Base-by-base conservation (phyloP, 768 basidiomycete species). In the Rhizopogon vinicolor region DNA sequence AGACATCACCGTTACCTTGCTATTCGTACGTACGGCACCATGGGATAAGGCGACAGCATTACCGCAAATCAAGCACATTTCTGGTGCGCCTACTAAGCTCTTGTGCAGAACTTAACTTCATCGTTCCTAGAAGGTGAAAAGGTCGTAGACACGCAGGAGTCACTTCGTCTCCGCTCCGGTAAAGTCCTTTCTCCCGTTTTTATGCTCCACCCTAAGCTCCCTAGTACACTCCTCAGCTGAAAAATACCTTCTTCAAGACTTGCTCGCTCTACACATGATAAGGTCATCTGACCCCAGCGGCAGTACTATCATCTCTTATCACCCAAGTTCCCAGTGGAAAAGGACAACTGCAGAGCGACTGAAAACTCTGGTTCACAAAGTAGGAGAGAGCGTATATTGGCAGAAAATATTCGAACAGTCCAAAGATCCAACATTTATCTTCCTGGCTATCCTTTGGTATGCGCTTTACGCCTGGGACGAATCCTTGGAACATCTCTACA, bases 391-490 rank as follows among this genome's bases (percentile, higher is more conserved):
- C 42, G 69, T 74, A 5, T 74, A 74, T 45, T 73, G 72, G 72
- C 58, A 55, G 5, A 68, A 74, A 35, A 60, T 74, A 31, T 70
- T 72, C 13, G 41, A 10, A 1, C 63, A 59, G 54, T 65, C 69
- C 0, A 63, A 51, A 44, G 72, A 74, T 43, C 70, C 71, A 2
- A 73, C 70, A 0, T 64, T 73, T 18, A 39, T 72, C 12, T 64
- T 72, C 19, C 62, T 73, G 41, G 71, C 77, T 50, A 66, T 78
- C 7, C 66, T 85, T 19, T 85, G 83, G 84, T 82, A 83, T 55
- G 77, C 81, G 0, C 60, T 84, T 22, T 85, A 85, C 61, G 78
- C 82, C 0, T 85, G 84, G 82, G 84, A 85, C 44, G 82, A 85
- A 63, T 68, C 80, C 0, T 70, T 84, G 33, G 82, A 83, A 59